Evolutionary conservation across 345 rosid species (phyloP).

Genomic region (Gynandropsis gynandra): DNA sequence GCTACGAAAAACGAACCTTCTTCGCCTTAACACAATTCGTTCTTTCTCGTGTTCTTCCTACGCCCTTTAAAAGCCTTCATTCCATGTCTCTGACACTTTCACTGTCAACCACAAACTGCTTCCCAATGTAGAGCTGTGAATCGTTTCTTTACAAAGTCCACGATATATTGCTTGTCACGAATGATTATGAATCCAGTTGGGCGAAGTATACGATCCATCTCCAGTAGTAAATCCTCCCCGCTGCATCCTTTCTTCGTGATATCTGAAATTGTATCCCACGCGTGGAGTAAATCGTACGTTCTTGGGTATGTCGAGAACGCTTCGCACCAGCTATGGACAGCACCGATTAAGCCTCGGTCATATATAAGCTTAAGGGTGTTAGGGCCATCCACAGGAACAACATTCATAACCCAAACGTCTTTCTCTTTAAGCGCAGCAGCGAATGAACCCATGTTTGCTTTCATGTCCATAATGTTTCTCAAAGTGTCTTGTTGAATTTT

Average conservation of each 20-base stretch:
- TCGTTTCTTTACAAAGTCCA: slow-evolving; percentile 63
- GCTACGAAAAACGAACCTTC: slow-evolving; percentile 7
- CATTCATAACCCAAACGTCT: slow-evolving; percentile 95
- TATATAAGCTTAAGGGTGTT: slow-evolving; percentile 74
- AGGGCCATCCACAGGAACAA: slow-evolving; percentile 73
- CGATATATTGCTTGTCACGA: slow-evolving; percentile 57
- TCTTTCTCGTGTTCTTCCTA: neutral
- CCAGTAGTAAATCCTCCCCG: slow-evolving; percentile 67
- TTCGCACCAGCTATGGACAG: slow-evolving; percentile 87
- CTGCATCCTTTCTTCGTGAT: slow-evolving; percentile 72
- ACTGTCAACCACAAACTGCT: slow-evolving; percentile 76
- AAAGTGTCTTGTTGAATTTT: slow-evolving; percentile 59
- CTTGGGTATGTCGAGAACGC: slow-evolving; percentile 84
- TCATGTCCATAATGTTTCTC: slow-evolving; percentile 98
- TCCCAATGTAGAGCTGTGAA: slow-evolving; percentile 81
- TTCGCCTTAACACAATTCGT: slow-evolving; percentile 25
- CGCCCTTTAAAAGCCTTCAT: slow-evolving; percentile 8
- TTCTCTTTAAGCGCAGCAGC: slow-evolving; percentile 77
- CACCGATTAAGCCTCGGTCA: slow-evolving; percentile 81
- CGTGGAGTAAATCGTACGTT: slow-evolving; percentile 83
- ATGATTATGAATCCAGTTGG: slow-evolving; percentile 75
- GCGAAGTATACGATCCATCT: slow-evolving; percentile 92
- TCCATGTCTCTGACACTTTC: slow-evolving; percentile 70
- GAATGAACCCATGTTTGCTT: slow-evolving; percentile 84
- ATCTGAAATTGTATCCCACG: slow-evolving; percentile 64